Evolutionary conservation across 179 eudicot species (phyloP).

Genomic region (Corrigiola litoralis): DNA sequence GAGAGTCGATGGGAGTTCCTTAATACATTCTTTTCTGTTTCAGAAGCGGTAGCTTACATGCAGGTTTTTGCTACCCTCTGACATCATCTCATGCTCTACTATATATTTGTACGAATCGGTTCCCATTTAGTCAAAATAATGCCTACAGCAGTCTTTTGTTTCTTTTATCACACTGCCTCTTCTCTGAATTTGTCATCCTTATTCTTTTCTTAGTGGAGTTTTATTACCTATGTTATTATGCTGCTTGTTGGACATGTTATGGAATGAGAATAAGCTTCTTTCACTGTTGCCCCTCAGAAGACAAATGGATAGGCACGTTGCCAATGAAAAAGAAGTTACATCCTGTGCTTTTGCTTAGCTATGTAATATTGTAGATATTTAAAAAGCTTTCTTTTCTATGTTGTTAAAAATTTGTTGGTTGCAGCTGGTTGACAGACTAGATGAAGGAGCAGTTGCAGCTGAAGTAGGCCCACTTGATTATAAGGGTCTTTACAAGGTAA

Average conservation of each 20-base stretch:
- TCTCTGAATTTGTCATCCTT: not conserved
- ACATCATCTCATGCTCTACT: not conserved
- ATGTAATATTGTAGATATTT: no score
- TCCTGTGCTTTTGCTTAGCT: no score
- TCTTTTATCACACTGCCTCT: not conserved
- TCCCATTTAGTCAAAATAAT: not conserved
- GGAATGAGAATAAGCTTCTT: conserved; percentile 2
- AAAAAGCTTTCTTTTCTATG: conserved; percentile 1
- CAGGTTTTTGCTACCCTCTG: conserved; percentile 47
- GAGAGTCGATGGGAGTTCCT: conserved; percentile 96
- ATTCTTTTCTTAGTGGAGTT: not conserved
- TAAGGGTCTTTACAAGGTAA: conserved; percentile 95
- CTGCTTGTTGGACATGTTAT: not conserved
- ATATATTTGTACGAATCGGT: not conserved
- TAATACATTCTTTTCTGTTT: conserved; percentile 88
- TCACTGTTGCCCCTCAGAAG: not conserved
- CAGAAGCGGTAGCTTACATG: conserved; percentile 98
- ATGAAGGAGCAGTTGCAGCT: conserved; percentile 71
- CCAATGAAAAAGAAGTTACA: not conserved
- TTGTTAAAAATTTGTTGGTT: conserved; percentile 6
- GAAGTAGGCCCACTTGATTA: conserved; percentile 91
- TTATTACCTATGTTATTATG: not conserved
- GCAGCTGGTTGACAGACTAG: conserved; percentile 92
- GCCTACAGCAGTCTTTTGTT: not conserved
- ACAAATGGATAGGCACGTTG: not conserved